Evolutionary conservation across 2,329 filamentous ascomycete genomes (phyloP).

Genomic region (Calonectria pseudoturangicola): DNA sequence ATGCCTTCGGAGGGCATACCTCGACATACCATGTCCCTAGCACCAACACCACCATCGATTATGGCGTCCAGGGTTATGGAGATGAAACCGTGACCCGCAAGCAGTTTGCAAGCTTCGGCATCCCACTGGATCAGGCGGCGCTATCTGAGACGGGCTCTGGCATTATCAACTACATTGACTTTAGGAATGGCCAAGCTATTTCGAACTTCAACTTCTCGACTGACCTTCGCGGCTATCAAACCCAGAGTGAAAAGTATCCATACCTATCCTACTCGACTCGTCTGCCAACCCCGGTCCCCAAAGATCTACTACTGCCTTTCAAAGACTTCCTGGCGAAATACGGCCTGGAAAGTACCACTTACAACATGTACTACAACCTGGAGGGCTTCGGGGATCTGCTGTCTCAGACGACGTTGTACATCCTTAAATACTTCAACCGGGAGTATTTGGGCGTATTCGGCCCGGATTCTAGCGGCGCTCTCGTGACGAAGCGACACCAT

Average conservation of each 20-base stretch:
- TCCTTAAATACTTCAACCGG: conserved; percentile 42
- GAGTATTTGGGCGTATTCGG: conserved; percentile 41
- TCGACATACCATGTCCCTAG: conserved; percentile 44
- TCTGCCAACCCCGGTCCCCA: conserved; percentile 41
- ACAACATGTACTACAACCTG: conserved; percentile 47
- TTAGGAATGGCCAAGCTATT: conserved; percentile 40
- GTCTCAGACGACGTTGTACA: conserved; percentile 44
- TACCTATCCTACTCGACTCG: conserved; percentile 47
- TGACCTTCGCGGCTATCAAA: conserved; percentile 33
- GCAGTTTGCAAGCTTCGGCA: conserved; percentile 43
- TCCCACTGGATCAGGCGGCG: conserved; percentile 33
- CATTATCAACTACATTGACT: conserved; percentile 42
- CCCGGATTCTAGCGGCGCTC: conserved; percentile 41
- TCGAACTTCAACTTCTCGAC: conserved; percentile 36
- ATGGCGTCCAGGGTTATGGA: conserved; percentile 46
- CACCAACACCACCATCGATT: conserved; percentile 45
- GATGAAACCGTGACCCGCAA: conserved; percentile 38
- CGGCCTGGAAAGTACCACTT: conserved; percentile 35
- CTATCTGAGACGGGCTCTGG: conserved; percentile 44
- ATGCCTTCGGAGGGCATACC: conserved; percentile 45
- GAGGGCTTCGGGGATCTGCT: conserved; percentile 44
- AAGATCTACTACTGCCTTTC: conserved; percentile 44
- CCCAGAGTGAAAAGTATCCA: conserved; percentile 40
- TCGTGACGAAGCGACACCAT: conserved; percentile 41
- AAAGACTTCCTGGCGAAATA: conserved; percentile 44